phyloP scores from a whole-genome alignment of 208 protist species.

The Crithidia expoeki region DNA sequence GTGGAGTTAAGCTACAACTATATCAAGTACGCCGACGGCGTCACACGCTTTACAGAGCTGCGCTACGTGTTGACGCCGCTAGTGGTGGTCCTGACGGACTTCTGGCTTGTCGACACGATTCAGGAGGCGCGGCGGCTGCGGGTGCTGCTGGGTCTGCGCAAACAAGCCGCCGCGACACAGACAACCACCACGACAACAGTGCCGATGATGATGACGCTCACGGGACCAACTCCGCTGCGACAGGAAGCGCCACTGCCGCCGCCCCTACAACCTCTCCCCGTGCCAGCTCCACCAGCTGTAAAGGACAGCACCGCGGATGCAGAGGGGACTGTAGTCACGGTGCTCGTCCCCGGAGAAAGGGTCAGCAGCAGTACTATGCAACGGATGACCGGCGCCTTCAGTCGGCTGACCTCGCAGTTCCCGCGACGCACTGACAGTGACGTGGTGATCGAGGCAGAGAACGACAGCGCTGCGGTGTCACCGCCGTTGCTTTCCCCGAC shows the following conservation, averaged over 20 bases:
- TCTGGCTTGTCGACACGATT: conserved; percentile 51
- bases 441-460: conserved; percentile 5
- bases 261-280: neutral
- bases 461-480: neutral
- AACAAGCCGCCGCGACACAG: conserved; percentile 15
- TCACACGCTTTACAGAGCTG: conserved; percentile 63
- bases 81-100: conserved; percentile 59
- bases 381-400: neutral
- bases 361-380: neutral
- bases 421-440: conserved; percentile 1
- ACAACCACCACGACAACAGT: conserved; percentile 29
- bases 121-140: conserved; percentile 46
- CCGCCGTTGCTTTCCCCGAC: neutral
- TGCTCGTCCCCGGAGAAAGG: neutral
- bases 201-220: conserved; percentile 20
- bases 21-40: conserved; percentile 66
- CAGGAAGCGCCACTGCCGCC: neutral
- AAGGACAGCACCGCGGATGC: conserved; percentile 1
- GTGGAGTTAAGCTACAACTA: conserved; percentile 40
- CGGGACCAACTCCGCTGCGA: conserved; percentile 12
- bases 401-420: neutral
- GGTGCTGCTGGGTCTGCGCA: conserved; percentile 27
- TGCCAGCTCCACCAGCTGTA: neutral
- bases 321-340: neutral
- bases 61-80: conserved; percentile 54